These are phyloP conservation scores for Chenopodium album DNA, from an alignment of 148 eudicot species.

Conservation along the genomic window DNA sequence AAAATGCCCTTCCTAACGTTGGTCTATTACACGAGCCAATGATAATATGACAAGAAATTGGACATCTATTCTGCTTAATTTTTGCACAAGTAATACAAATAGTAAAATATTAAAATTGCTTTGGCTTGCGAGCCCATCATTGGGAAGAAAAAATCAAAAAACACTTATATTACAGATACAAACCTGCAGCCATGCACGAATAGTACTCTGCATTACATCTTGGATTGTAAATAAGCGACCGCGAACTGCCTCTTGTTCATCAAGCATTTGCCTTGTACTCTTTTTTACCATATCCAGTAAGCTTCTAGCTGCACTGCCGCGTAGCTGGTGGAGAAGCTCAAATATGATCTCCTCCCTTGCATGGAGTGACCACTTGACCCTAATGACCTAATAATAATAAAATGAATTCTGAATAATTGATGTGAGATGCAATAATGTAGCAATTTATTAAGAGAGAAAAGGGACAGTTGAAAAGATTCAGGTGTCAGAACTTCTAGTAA, in stretches of 20 bases:
- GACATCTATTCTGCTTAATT: background rate
- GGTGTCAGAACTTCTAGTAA: background rate
- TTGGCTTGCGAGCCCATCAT: background rate
- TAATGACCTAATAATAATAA: constrained; percentile 54
- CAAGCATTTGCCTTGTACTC: constrained; percentile 85
- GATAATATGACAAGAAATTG: background rate
- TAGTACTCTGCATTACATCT: constrained; percentile 92
- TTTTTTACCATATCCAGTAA: constrained; percentile 63
- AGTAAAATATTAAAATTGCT: background rate
- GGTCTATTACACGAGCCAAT: no score
- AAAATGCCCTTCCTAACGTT: no score
- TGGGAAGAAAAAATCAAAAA: background rate
- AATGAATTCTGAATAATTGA: background rate
- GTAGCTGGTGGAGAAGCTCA: constrained; percentile 90
- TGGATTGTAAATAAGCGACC: constrained; percentile 93
- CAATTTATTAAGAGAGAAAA: background rate
- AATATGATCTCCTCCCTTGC: constrained; percentile 94
- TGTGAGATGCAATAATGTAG: background rate
- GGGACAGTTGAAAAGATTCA: background rate
- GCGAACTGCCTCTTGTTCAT: constrained; percentile 96
- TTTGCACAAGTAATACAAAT: background rate
- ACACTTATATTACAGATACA: constrained; percentile 10
- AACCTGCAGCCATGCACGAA: constrained; percentile 98
- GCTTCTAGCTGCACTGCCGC: constrained; percentile 54
- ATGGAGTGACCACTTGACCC: constrained; percentile 98